phyloP scores from a whole-genome alignment of 2,329 filamentous ascomycete genomes.

The Claviceps humidiphila region DNA sequence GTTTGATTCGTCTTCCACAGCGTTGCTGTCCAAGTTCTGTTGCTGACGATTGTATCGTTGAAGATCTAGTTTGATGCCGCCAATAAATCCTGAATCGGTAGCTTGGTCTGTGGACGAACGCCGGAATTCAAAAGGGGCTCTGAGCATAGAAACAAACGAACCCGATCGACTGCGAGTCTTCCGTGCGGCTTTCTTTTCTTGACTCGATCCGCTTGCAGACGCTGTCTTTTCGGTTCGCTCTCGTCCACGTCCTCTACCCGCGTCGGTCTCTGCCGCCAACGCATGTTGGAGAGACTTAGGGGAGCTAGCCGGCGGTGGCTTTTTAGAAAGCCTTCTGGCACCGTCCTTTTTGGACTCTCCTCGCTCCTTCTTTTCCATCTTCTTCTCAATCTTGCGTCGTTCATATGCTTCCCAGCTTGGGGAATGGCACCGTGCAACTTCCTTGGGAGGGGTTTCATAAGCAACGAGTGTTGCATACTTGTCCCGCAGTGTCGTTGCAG shows the following conservation, averaged over 20 bases:
- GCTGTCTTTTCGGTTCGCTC: conserved; percentile 7
- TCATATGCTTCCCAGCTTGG: conserved; percentile 48
- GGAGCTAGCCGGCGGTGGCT: conserved; percentile 16
- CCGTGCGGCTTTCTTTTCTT: conserved; percentile 11
- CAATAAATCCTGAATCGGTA: conserved; percentile 24
- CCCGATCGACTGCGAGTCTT: conserved; percentile 20
- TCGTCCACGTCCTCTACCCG: conserved; percentile 3
- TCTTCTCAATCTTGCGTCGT: conserved; percentile 40
- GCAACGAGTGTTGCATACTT: conserved; percentile 19
- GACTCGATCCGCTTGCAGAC: conserved; percentile 7
- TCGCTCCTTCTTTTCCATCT: conserved; percentile 22
- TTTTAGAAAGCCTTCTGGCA: conserved; percentile 18
- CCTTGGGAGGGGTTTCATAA: conserved; percentile 18
- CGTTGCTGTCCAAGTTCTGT: conserved; percentile 14
- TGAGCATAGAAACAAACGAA: conserved; percentile 24
- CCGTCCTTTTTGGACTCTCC: conserved; percentile 13
- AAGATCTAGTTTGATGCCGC: conserved; percentile 27
- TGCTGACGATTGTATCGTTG: conserved; percentile 22
- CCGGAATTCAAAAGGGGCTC: conserved; percentile 21
- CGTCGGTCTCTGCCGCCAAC: conserved; percentile 6
- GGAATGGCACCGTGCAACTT: conserved; percentile 36
- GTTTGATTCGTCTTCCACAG: conserved; percentile 13
- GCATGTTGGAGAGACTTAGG: conserved; percentile 7
- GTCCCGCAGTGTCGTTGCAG: conserved; percentile 8
- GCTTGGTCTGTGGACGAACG: conserved; percentile 20